These are phyloP conservation scores for Chytriomyces sp. DNA, from an alignment of 192 early-diverging fungal species.

Conservation along the genomic window DNA sequence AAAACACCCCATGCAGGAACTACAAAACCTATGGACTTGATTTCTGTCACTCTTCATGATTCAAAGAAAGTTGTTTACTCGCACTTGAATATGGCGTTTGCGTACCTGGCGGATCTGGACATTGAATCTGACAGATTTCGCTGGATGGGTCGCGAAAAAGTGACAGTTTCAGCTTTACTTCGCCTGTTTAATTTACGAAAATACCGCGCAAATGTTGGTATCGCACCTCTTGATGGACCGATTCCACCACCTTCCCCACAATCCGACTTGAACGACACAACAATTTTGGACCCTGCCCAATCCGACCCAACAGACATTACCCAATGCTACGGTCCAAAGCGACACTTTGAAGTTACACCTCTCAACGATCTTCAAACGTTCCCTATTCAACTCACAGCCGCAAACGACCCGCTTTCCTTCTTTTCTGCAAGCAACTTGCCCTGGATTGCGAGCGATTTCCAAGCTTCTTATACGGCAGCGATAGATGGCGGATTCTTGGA, in stretches of 20 bases:
- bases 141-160: constrained; percentile 47
- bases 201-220: constrained; percentile 64
- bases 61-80: constrained; percentile 42
- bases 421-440: constrained; percentile 66
- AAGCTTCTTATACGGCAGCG: constrained; percentile 55
- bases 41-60: constrained; percentile 48
- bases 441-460: constrained; percentile 61
- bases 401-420: constrained; percentile 43
- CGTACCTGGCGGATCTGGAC: constrained; percentile 56
- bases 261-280: constrained; percentile 5
- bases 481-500: constrained; percentile 58
- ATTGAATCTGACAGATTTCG: constrained; percentile 57
- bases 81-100: constrained; percentile 53
- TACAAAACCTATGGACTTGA: constrained; percentile 48
- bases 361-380: constrained; percentile 48
- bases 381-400: constrained; percentile 58
- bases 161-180: constrained; percentile 51
- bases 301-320: not conserved
- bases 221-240: constrained; percentile 50
- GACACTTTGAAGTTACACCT: not conserved
- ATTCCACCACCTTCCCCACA: not conserved
- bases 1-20: constrained; percentile 2
- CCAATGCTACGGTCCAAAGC: constrained; percentile 14
- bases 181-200: constrained; percentile 64
- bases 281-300: constrained; percentile 1